A percentile compares a stretch with the other conserved stretches of the same genome.
phyloP scores from a whole-genome alignment of 306 rosid genomes.

The Glycine latifolia region DNA sequence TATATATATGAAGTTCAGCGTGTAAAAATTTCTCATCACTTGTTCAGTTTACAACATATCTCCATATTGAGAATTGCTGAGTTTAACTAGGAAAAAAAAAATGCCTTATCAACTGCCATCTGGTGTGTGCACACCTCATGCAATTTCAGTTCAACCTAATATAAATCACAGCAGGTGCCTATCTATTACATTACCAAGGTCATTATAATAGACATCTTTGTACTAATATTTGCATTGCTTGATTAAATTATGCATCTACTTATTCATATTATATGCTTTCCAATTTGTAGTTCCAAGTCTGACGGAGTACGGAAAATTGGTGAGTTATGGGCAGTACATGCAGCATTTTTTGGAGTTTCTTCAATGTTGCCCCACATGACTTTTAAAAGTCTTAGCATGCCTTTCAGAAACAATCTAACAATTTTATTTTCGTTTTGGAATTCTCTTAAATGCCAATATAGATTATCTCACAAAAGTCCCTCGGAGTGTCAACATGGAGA shows the following conservation, averaged over 20 bases:
- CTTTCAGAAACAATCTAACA: neutral
- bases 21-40: neutral
- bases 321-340: conserved; percentile 31
- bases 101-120: conserved; percentile 49
- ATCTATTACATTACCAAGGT: too few species aligned
- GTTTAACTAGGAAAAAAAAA: neutral
- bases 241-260: neutral
- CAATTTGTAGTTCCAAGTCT: conserved; percentile 48
- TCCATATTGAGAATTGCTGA: neutral
- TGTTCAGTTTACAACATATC: neutral
- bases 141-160: conserved; percentile 45
- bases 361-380: neutral
- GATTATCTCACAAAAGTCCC: conserved; percentile 21
- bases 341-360: neutral
- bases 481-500: conserved; percentile 72
- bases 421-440: neutral
- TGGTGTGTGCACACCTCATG: conserved; percentile 42
- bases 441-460: neutral
- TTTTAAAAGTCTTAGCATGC: neutral
- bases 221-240: neutral
- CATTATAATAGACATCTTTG: neutral
- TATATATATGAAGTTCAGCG: conserved; percentile 27
- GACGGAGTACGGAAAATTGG: conserved; percentile 44
- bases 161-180: conserved; percentile 48
- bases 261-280: conserved; percentile 7